Conservation (phyloP, 345 rosid species). For the Aegle marmelos region DNA sequence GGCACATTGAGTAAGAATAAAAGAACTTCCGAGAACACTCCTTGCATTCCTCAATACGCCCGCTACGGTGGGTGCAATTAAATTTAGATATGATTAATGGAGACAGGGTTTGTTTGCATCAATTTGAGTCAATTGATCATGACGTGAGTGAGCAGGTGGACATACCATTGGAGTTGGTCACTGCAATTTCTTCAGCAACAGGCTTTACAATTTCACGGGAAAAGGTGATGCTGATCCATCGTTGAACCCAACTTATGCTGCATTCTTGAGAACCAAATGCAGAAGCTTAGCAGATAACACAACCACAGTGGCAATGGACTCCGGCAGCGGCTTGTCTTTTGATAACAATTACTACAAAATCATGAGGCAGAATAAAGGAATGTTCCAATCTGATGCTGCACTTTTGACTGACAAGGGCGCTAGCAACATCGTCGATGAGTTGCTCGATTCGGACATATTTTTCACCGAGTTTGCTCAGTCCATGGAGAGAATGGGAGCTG, state of each 20-base stretch:
- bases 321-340: slow-evolving; percentile 9
- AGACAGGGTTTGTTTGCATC: too few species aligned
- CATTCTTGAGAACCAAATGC: slow-evolving; percentile 23
- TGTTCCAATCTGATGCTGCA: slow-evolving; percentile 33
- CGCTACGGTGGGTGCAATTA: too few species aligned
- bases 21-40: too few species aligned
- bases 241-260: slow-evolving; percentile 27
- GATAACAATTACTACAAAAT: slow-evolving; percentile 27
- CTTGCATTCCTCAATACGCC: too few species aligned
- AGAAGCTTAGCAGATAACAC: slow-evolving; percentile 11
- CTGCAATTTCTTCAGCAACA: slow-evolving; percentile 30
- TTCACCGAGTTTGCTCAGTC: slow-evolving; percentile 25
- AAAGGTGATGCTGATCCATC: slow-evolving; percentile 33
- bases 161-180: slow-evolving; percentile 39
- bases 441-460: slow-evolving; percentile 2
- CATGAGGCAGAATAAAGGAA: slow-evolving; percentile 22
- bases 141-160: slow-evolving; percentile 16
- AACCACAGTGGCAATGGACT: slow-evolving; percentile 20
- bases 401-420: slow-evolving; percentile 21
- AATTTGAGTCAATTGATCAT: too few species aligned
- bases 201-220: slow-evolving; percentile 47
- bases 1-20: background rate
- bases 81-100: too few species aligned
- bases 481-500: slow-evolving; percentile 35
- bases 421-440: slow-evolving; percentile 1